Base-by-base conservation (phyloP, 2,329 filamentous ascomycete genomes). In the Epichloe typhina region DNA sequence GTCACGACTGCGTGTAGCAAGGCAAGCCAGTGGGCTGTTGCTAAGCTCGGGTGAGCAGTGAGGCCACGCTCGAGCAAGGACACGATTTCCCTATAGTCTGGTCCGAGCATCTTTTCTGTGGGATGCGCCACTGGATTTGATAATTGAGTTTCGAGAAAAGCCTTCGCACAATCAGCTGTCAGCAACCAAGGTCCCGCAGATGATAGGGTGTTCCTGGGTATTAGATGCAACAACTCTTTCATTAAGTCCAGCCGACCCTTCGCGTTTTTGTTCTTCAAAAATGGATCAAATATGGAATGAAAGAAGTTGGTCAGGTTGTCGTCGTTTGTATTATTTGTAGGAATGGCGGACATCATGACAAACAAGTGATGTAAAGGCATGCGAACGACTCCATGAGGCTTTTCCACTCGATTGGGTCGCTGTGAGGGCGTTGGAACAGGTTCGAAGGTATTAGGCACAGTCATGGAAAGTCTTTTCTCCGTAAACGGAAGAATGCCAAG, bases 71-170 rank as follows among this genome's bases (percentile, higher is more conserved):
- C 75, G 3, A 95, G 72, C 36, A 94, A 76, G 17, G 77, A 82
- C 15, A 83, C 73, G 23, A 85, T 69, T 48, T 84, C 79, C 8
- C 84, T 81, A 56, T 87, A 89, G 51, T 88, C 82, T 11, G 80
- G 78, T 13, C 84, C 79, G 50, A 83, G 63, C 37, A 79, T 69
- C 52, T 72, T 65, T 8, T 73, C 70, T 19, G 38, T n/a, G 37
- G 8, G 12, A 11, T 15, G 17, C 5, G n/a, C 3, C 7, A 15
- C 13, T 12, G 26, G 17, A 12, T 23, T 38, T 8, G 37, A 17
- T 21, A 38, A 33, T 13, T 49, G 54, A 21, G 54, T 67, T 12
- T 72, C 67, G 33, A 81, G 57, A 49, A 69, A 68, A 3, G 63
- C 58, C 9, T 65, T 64, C 17, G 79, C 61, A 31, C 70, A 68